Conservation (phyloP, 352 stramenopile genomes). For the Elongisporangium undulatum region DNA sequence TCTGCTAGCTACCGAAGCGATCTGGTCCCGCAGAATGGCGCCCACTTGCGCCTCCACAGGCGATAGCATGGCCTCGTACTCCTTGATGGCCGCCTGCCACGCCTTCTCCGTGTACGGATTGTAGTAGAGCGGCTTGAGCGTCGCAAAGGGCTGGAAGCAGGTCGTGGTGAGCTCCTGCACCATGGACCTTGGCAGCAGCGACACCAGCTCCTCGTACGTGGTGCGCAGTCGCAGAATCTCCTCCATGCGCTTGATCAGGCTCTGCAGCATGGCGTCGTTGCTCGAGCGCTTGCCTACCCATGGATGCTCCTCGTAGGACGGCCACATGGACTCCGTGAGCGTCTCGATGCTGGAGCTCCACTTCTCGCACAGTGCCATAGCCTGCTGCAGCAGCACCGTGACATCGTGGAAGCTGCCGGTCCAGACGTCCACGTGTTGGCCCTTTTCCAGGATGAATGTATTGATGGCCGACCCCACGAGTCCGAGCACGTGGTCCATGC, state of each 20-base stretch:
- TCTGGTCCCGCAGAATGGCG: slow-evolving; percentile 71
- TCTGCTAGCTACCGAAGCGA: slow-evolving; percentile 52
- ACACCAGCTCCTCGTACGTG: slow-evolving; percentile 85
- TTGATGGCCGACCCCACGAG: slow-evolving; percentile 79
- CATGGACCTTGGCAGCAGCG: slow-evolving; percentile 43
- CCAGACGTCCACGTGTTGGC: slow-evolving; percentile 67
- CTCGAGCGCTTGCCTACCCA: slow-evolving; percentile 55
- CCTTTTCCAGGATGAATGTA: slow-evolving; percentile 54
- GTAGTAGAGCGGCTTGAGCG: slow-evolving; percentile 78
- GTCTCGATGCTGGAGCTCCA: slow-evolving; percentile 69
- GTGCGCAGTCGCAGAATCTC: slow-evolving; percentile 79
- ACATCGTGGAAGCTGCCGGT: slow-evolving; percentile 54
- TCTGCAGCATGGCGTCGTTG: slow-evolving; percentile 33
- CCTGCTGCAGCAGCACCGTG: slow-evolving; percentile 48
- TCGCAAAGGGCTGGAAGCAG: slow-evolving; percentile 72
- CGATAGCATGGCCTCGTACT: slow-evolving; percentile 77
- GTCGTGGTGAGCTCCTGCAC: slow-evolving; percentile 30
- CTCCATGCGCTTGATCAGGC: slow-evolving; percentile 65
- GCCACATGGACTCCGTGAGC: slow-evolving; percentile 80
- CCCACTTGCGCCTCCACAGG: slow-evolving; percentile 85
- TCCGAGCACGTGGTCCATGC: slow-evolving; percentile 88
- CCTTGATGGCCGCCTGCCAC: slow-evolving; percentile 67
- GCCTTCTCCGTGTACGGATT: slow-evolving; percentile 88
- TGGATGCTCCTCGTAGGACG: slow-evolving; percentile 70
- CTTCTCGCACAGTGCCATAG: slow-evolving; percentile 75